Conservation (phyloP, 148 eudicot species). For the Amaranthus palmeri region DNA sequence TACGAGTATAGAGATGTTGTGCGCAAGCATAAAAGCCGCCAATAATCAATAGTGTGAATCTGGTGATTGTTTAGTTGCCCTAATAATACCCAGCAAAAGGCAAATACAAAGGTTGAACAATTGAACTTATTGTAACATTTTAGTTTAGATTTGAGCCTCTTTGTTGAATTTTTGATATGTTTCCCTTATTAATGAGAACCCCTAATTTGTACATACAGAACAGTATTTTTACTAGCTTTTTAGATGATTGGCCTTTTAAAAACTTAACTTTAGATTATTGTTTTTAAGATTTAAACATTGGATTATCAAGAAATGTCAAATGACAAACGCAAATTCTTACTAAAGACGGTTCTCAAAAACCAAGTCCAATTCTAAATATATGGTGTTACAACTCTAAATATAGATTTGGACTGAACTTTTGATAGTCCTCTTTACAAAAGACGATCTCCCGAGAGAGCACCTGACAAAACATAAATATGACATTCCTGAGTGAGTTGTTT, state of each 20-base stretch:
- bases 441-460: no score
- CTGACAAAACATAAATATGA: no score
- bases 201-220: slow-evolving; percentile 1
- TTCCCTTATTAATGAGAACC: slow-evolving; percentile 2
- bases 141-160: neutral
- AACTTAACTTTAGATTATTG: no score
- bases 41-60: neutral
- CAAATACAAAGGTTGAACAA: neutral
- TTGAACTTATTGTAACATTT: neutral
- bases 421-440: no score
- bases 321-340: no score
- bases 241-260: neutral
- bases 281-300: no score
- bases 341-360: no score
- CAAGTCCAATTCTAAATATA: no score
- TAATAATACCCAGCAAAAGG: slow-evolving; percentile 5
- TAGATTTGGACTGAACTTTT: no score
- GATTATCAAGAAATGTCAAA: no score
- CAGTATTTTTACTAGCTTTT: neutral
- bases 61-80: neutral
- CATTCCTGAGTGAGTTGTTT: no score
- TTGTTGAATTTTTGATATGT: neutral
- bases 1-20: neutral
- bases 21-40: neutral
- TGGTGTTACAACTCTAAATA: no score